A percentile compares a stretch with the other conserved stretches of the same genome.
These are phyloP conservation scores for Paramecium biaurelia DNA, from an alignment of 73 alveolate species.

Conservation along the genomic window DNA sequence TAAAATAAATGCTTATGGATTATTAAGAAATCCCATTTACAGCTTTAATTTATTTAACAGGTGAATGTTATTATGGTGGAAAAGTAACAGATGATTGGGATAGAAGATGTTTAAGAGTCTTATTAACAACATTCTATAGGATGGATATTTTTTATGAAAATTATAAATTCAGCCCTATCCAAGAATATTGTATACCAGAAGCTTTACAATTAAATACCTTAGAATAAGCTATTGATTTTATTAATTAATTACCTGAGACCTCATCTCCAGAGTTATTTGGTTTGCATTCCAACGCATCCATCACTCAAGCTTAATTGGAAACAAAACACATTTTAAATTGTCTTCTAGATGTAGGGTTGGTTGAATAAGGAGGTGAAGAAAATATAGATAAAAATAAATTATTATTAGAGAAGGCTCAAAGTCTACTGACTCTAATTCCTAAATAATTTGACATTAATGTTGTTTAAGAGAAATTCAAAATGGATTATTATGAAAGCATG, in stretches of 20 bases:
- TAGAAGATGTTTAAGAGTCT: conserved; percentile 88
- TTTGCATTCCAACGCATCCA: conserved; percentile 91
- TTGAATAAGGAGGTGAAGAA: conserved; percentile 68
- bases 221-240: conserved; percentile 85
- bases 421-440: conserved; percentile 74
- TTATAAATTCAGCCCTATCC: conserved; percentile 75
- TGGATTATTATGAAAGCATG: conserved; percentile 88
- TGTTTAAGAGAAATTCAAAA: conserved; percentile 84
- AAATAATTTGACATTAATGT: conserved; percentile 81
- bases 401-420: conserved; percentile 82
- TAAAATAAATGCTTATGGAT: conserved; percentile 86
- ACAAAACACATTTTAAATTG: conserved; percentile 78
- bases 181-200: conserved; percentile 85
- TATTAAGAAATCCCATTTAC: conserved; percentile 88
- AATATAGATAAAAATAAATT: conserved; percentile 76
- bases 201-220: conserved; percentile 71
- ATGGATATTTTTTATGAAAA: conserved; percentile 75
- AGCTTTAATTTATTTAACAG: conserved; percentile 91
- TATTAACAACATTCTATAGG: conserved; percentile 86
- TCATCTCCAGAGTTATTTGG: conserved; percentile 94
- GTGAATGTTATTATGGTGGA: conserved; percentile 98
- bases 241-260: conserved; percentile 85
- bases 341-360: conserved; percentile 76
- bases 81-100: conserved; percentile 99
- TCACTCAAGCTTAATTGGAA: conserved; percentile 89